Evolutionary conservation across 2,329 filamentous ascomycete genomes (phyloP).

Genomic region (Pseudogymnoascus sp.): DNA sequence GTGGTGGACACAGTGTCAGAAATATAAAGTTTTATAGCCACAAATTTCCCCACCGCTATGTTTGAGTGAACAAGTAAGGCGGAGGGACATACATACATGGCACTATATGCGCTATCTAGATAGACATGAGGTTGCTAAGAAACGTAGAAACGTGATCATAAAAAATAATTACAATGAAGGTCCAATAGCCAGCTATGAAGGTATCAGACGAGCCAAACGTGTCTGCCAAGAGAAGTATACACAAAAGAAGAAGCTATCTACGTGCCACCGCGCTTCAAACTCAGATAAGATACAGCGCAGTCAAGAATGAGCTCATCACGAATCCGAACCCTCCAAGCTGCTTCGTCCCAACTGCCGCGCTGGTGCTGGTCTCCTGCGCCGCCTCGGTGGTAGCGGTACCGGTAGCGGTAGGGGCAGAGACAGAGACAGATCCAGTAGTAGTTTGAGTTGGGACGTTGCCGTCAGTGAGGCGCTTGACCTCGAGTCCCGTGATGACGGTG

Average conservation of each 20-base stretch:
- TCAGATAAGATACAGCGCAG: background rate
- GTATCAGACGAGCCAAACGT: background rate
- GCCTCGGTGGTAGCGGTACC: background rate
- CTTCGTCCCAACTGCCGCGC: background rate
- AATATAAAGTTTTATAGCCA: background rate
- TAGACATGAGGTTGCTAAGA: background rate
- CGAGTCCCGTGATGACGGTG: constrained; percentile 53
- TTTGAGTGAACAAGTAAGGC: background rate
- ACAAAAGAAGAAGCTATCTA: background rate
- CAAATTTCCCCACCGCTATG: background rate
- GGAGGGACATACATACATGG: background rate
- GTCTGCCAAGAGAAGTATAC: background rate
- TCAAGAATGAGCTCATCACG: background rate
- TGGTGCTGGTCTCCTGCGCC: background rate
- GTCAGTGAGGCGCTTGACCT: constrained; percentile 45
- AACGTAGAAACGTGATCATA: background rate
- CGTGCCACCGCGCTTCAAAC: background rate
- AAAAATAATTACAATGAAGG: background rate
- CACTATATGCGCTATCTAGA: background rate
- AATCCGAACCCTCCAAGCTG: background rate
- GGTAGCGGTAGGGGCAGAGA: constrained; percentile 9
- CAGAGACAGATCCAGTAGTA: constrained; percentile 19
- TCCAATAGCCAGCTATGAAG: constrained; percentile 4
- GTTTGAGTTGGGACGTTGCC: constrained; percentile 48
- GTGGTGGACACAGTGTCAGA: background rate